Evolutionary conservation across 1,139 yeast genomes (phyloP).

Genomic region (Tardiomyces depauwii): DNA sequence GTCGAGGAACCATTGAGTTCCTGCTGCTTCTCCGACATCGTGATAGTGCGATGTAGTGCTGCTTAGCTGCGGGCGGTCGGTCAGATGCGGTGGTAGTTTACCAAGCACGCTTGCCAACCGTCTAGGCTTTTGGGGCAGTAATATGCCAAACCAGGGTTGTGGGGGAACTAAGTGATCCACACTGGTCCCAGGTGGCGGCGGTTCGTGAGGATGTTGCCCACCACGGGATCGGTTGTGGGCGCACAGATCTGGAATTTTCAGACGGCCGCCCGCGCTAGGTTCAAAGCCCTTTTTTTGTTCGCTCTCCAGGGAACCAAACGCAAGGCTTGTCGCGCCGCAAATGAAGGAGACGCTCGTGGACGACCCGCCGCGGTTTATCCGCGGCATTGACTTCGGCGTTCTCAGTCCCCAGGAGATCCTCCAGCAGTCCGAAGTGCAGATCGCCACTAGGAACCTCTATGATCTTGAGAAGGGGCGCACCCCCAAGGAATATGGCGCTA

Average conservation of each 20-base stretch:
- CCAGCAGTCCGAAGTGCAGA: slow-evolving; percentile 91
- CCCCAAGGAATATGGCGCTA: slow-evolving; percentile 75
- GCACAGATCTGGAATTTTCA: not conserved
- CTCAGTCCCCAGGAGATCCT: slow-evolving; percentile 83
- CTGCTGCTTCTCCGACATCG: not conserved
- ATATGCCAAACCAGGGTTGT: too few relatives aligned
- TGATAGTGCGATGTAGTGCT: not conserved
- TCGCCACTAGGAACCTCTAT: slow-evolving; percentile 81
- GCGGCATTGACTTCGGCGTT: slow-evolving; percentile 88
- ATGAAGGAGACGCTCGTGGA: slow-evolving; percentile 75
- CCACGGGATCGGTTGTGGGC: not conserved
- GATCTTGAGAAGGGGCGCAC: slow-evolving; percentile 79
- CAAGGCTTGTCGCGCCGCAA: not conserved
- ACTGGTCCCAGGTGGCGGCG: not conserved
- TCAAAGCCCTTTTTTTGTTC: not conserved
- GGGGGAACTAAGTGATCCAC: too few relatives aligned
- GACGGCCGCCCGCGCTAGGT: not conserved
- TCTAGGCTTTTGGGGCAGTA: too few relatives aligned
- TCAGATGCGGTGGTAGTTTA: too few relatives aligned
- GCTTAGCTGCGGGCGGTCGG: not conserved
- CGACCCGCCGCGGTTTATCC: slow-evolving; percentile 80
- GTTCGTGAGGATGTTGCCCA: not conserved
- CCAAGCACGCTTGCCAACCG: too few relatives aligned
- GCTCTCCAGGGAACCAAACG: not conserved
- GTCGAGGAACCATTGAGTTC: not conserved